Evolutionary conservation across 73 alveolate genomes (phyloP).

Genomic region (Tetrahymena borealis): DNA sequence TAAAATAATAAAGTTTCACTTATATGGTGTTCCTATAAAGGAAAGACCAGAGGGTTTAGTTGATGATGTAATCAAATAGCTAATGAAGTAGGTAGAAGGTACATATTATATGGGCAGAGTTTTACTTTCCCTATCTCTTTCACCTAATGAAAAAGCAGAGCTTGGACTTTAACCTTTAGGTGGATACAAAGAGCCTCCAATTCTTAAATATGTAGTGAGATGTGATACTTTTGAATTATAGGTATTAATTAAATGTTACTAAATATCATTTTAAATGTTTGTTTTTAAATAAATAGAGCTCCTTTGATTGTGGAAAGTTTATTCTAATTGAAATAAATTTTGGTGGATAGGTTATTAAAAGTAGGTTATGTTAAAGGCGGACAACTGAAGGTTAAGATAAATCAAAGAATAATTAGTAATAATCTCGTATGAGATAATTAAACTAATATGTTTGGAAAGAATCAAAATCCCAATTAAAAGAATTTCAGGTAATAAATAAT

Average conservation of each 20-base stretch:
- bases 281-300: not conserved
- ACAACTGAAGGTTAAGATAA: conserved; percentile 44
- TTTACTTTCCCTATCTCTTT: conserved; percentile 61
- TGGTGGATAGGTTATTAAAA: conserved; percentile 43
- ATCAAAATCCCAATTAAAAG: conserved; percentile 6
- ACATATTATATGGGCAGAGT: conserved; percentile 78
- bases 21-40: conserved; percentile 72
- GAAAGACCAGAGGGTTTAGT: conserved; percentile 47
- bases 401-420: conserved; percentile 32
- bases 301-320: conserved; percentile 57
- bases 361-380: conserved; percentile 15
- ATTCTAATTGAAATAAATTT: conserved; percentile 55
- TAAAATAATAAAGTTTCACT: conserved; percentile 29
- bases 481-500: not conserved
- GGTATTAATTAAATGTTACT: not conserved
- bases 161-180: conserved; percentile 50
- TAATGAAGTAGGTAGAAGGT: conserved; percentile 60
- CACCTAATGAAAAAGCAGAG: conserved; percentile 73
- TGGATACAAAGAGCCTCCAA: conserved; percentile 72
- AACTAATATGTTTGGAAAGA: conserved; percentile 24
- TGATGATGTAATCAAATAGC: conserved; percentile 13
- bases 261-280: not conserved
- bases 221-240: conserved; percentile 66
- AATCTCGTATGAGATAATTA: not conserved
- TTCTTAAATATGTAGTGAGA: conserved; percentile 48